Evolutionary conservation across 1,284 basidiomycete species (phyloP).

Genomic region (Malassezia yamatoensis): DNA sequence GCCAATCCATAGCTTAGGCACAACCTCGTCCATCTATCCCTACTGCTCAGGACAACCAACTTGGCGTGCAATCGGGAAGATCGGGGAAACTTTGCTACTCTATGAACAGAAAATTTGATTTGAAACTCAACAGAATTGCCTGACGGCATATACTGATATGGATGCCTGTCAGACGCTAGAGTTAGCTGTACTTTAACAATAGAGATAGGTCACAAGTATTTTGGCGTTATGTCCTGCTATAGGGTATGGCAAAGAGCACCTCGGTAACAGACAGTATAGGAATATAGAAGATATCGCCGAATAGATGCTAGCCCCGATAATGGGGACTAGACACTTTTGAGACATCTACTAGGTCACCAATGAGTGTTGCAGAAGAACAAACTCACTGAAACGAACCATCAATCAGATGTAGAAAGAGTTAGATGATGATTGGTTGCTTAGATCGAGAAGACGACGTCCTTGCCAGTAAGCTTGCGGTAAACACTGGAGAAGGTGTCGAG

Average conservation of each 20-base stretch:
- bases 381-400: no score
- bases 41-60: no score
- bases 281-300: slow-evolving; percentile 5
- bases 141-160: no score
- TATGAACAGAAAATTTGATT: not conserved
- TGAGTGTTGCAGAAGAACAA: no score
- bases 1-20: slow-evolving; percentile 38
- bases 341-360: no score
- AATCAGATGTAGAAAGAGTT: no score
- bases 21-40: slow-evolving; percentile 33
- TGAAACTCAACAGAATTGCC: no score
- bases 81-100: not conserved
- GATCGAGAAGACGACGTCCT: slow-evolving; percentile 60
- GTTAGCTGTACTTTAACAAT: not conserved
- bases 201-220: slow-evolving; percentile 6
- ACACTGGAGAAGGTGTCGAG: slow-evolving; percentile 89
- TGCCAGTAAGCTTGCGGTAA: slow-evolving; percentile 85
- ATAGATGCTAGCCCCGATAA: slow-evolving; percentile 1
- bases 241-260: slow-evolving; percentile 16
- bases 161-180: no score
- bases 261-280: slow-evolving; percentile 14
- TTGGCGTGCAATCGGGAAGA: not conserved
- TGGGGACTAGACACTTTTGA: not conserved
- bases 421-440: slow-evolving; percentile 3
- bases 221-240: slow-evolving; percentile 20